Conservation (phyloP, 2,329 filamentous ascomycete genomes). For the Gnomoniopsis smithogilvyi region DNA sequence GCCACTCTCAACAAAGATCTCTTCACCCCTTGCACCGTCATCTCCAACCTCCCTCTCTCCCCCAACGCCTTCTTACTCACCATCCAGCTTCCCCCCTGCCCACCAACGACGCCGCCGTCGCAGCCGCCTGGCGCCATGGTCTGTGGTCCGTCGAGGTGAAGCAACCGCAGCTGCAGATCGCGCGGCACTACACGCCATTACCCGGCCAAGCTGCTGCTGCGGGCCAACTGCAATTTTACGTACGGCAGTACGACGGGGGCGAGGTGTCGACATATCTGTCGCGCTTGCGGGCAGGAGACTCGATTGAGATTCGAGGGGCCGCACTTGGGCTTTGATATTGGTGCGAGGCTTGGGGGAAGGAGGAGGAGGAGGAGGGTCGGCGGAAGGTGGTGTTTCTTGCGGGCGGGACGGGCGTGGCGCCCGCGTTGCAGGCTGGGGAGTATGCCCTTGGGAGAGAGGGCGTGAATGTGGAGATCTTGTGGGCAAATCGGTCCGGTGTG, state of each 20-base stretch:
- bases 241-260: conserved; percentile 74
- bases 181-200: conserved; percentile 85
- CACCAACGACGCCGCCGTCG: conserved; percentile 25
- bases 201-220: conserved; percentile 46
- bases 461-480: conserved; percentile 67
- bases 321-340: conserved; percentile 61
- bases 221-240: conserved; percentile 61
- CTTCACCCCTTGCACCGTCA: conserved; percentile 66
- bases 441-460: conserved; percentile 44
- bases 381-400: conserved; percentile 75
- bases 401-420: conserved; percentile 88
- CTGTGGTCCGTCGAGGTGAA: conserved; percentile 91
- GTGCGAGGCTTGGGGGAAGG: conserved; percentile 20
- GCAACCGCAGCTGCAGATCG: conserved; percentile 91
- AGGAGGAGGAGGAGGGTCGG: conserved; percentile 24
- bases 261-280: conserved; percentile 85
- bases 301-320: conserved; percentile 78
- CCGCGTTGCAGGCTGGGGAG: conserved; percentile 76
- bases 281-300: conserved; percentile 56
- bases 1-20: conserved; percentile 50
- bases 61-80: conserved; percentile 68
- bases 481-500: conserved; percentile 69
- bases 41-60: conserved; percentile 59
- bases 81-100: conserved; percentile 41
- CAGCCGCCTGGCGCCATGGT: conserved; percentile 55